Evolutionary conservation across 345 rosid species (phyloP), one percentile per base, ranked within the genome.

Genomic region (Linum trigynum): DNA sequence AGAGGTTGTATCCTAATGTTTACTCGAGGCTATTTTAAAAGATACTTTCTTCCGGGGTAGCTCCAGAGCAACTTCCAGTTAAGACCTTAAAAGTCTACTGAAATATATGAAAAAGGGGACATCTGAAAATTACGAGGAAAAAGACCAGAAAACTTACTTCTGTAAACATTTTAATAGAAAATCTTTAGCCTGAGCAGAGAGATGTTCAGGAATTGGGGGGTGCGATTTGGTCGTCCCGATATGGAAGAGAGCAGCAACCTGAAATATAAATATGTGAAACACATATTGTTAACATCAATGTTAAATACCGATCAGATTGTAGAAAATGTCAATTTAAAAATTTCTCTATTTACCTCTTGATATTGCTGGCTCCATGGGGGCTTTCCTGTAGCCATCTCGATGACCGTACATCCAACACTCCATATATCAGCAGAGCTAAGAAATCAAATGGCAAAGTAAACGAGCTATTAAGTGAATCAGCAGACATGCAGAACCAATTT

Each of bases 281-380:
- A 55, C 61, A 56, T 43, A 38, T 61, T 3, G 61, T 43, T 55
- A 0, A 58, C 23, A 10, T 10, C 10, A 67, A 51, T 40, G 11
- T 3, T 9, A 60, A 12, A 39, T 32, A 50, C 57, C 35, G 72
- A 65, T 8, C 38, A 61, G 66, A 55, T 5, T 37, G 55, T 50
- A 40, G 66, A 74, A n/a, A 57, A 64, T 23, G 32, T 23, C 32
- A 23, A 23, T 0, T 23, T 23, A 23, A 23, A 23, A 23, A 43
- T 2, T 5, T 43, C 50, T 9, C 15, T 10, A 12, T 57, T 11
- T 66, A 75, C 78, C 78, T 75, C 78, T 55, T 75, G 78, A 75
- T 75, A 75, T 35, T 75, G 78, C 41, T 75, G 78, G 66, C 78
- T 75, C 78, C 74, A 75, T 36, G 78, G 78, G 38, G 74, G 69